These are phyloP conservation scores for Flaveria sonorensis DNA, from an alignment of 129 eudicot species.

Conservation along the genomic window DNA sequence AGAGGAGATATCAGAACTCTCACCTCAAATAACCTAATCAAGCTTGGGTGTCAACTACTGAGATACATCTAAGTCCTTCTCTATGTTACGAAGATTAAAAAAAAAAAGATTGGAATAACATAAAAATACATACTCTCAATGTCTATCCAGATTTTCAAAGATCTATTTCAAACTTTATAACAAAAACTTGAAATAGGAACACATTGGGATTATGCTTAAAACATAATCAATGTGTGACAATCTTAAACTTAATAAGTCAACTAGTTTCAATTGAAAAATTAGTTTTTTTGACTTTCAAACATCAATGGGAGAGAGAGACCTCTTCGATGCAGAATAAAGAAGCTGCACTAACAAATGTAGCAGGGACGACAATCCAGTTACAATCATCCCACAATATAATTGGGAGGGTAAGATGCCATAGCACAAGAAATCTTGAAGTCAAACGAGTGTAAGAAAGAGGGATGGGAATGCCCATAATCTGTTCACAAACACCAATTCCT, in stretches of 20 bases:
- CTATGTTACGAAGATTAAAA: not conserved
- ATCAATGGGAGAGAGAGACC: conserved; percentile 43
- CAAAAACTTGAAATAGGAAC: not conserved
- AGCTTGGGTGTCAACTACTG: not conserved
- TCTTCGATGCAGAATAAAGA: conserved; percentile 97
- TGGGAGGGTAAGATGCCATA: conserved; percentile 98
- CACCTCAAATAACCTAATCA: not conserved
- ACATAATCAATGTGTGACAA: not conserved
- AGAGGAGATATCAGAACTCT: not conserved
- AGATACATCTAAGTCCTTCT: not conserved
- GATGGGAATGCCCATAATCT: conserved; percentile 79
- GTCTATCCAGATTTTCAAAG: not conserved
- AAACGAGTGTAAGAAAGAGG: conserved; percentile 94
- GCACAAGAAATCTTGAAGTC: conserved; percentile 92
- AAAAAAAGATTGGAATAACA: not conserved
- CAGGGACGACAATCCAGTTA: conserved; percentile 98
- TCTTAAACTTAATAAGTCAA: not conserved
- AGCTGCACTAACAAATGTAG: conserved; percentile 96
- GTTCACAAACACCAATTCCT: conserved; percentile 90
- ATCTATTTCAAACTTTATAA: not conserved
- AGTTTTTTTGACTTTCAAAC: conserved; percentile 16
- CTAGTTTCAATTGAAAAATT: not conserved
- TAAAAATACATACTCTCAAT: not conserved
- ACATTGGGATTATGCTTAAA: not conserved
- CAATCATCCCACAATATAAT: conserved; percentile 99